Evolutionary conservation across 2,329 filamentous ascomycete species (phyloP), one percentile per base, ranked within the genome.

Genomic region (Ophidiomyces ophidiicola): DNA sequence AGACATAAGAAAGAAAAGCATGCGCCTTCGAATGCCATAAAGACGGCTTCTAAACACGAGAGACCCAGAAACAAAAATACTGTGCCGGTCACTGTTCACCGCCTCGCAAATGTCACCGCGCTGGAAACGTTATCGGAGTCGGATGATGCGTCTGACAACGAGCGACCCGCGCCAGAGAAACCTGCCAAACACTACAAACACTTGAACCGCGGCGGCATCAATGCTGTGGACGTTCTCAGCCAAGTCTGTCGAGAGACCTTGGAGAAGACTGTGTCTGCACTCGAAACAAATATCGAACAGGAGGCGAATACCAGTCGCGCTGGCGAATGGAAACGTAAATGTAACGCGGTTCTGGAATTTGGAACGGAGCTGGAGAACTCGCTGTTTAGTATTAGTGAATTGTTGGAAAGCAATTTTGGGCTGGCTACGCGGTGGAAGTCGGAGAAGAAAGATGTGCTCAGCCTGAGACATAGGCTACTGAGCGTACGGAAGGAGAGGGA

Each of bases 201-300:
- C 19, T 29, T 39, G 11, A 41, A 25, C n/a, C 60, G 61, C 4
- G 50, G 55, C n/a, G 62, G 55, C 14, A 63, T 71, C 41, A 72
- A 70, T 39, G 61, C 63, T 1, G 68, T 68, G 26, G 70, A 73
- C 41, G 69, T 71, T 2, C 61, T 72, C 15, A 51, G 63, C 46
- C 60, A 72, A 54, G 54, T 68, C 37, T 67, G 69, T 39, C 62
- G 65, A 41, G 68, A 72, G 44, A 66, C 63, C 1, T 58, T 71
- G 12, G 61, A 68, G 35, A 59, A 64, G 44, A 65, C 62, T 3
- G 51, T 69, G 7, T 53, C 55, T 4, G 60, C 59, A 5, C 59
- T 70, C 26, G 54, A 60, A 11, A 58, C 60, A 25, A 58, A 53
- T 7, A 62, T 63, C 17, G 51, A 55, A 7, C 62, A 63, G 33